Evolutionary conservation across 2,329 filamentous ascomycete genomes (phyloP).

Genomic region (Colletotrichum salicis): DNA sequence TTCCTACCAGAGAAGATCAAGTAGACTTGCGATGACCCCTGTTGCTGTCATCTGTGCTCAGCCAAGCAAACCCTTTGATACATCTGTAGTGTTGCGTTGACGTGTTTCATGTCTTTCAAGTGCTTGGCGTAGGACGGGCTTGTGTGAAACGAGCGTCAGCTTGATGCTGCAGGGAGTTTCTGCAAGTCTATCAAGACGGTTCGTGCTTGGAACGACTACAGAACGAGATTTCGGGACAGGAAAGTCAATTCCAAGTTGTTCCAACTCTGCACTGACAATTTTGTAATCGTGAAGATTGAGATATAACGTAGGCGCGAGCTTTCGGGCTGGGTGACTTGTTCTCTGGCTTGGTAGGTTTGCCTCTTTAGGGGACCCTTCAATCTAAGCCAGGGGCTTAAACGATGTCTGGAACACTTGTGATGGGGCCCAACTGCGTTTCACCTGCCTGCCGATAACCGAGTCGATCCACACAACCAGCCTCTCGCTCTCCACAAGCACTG

Average conservation of each 20-base stretch:
- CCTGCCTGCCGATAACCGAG: neutral
- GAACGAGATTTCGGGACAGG: neutral
- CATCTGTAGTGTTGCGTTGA: constrained; percentile 24
- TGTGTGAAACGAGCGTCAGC: constrained; percentile 9
- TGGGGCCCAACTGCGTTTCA: neutral
- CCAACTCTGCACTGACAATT: neutral
- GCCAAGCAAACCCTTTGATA: constrained; percentile 20
- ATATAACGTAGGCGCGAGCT: neutral
- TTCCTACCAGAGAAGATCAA: neutral
- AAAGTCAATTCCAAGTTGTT: neutral
- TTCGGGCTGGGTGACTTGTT: neutral
- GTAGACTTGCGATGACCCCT: neutral
- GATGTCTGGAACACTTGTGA: neutral
- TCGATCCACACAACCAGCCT: neutral
- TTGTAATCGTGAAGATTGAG: neutral
- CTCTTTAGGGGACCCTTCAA: neutral
- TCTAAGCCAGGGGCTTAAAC: neutral
- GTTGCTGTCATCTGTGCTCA: neutral
- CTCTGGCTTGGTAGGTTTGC: too few species aligned
- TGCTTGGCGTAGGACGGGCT: neutral
- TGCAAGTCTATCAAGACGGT: neutral
- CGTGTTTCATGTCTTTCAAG: constrained; percentile 28
- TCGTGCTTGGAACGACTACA: neutral
- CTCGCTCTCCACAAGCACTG: neutral
- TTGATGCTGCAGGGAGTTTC: neutral